Evolutionary conservation across 1,284 basidiomycete genomes (phyloP).

Genomic region (Sanghuangporus weigelae): DNA sequence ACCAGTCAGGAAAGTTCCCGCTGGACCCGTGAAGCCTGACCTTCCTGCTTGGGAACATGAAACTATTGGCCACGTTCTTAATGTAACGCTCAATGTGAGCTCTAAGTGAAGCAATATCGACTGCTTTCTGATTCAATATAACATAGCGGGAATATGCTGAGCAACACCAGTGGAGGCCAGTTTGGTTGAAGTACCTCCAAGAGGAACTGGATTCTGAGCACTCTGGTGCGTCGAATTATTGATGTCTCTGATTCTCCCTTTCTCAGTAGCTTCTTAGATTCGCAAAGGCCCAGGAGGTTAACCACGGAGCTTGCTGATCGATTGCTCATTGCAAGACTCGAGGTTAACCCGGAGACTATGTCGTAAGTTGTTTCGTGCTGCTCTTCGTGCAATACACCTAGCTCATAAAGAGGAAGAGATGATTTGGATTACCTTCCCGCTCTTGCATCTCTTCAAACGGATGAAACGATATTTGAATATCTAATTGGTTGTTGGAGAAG

Average conservation of each 20-base stretch:
- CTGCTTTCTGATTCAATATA: background rate
- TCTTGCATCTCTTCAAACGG: conserved; percentile 70
- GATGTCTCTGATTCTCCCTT: background rate
- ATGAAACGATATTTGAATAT: conserved; percentile 88
- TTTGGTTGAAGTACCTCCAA: conserved; percentile 80
- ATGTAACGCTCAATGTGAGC: conserved; percentile 76
- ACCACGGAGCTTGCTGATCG: conserved; percentile 66
- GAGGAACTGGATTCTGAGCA: conserved; percentile 70
- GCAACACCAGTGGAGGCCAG: conserved; percentile 61
- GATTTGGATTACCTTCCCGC: conserved; percentile 79
- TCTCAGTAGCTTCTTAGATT: conserved; percentile 10
- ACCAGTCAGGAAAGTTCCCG: conserved; percentile 37
- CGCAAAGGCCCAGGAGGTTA: conserved; percentile 34
- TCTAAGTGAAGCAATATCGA: background rate
- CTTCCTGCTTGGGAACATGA: conserved; percentile 68
- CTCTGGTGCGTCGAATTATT: conserved; percentile 38
- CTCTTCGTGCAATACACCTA: background rate
- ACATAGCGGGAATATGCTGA: conserved; percentile 67
- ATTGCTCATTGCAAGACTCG: conserved; percentile 83
- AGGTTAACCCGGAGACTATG: conserved; percentile 71
- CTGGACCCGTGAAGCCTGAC: conserved; percentile 45
- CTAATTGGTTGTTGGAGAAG: conserved; percentile 90
- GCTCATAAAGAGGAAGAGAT: conserved; percentile 43
- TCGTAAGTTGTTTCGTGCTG: conserved; percentile 44
- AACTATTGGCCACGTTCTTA: conserved; percentile 62